phyloP scores from a whole-genome alignment of 2,329 filamentous ascomycete species.

The Nannizziopsis barbatae region DNA sequence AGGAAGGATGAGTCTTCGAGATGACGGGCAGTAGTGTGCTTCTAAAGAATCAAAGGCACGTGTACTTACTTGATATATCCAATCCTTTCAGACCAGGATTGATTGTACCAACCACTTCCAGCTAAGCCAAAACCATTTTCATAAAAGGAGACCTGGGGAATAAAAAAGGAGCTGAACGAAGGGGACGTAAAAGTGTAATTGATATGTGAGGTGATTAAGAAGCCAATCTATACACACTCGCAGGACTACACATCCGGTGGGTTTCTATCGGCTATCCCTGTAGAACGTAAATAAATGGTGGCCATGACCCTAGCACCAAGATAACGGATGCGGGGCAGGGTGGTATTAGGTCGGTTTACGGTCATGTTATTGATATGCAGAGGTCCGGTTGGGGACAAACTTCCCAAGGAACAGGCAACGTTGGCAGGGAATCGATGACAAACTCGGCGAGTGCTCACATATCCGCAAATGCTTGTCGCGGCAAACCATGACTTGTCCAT shows the following conservation, averaged over 20 bases:
- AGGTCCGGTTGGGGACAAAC: not conserved
- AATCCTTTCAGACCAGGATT: too few species aligned
- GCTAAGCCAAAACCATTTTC: too few species aligned
- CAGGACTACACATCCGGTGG: conserved; percentile 3
- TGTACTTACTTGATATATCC: too few species aligned
- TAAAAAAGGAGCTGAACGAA: not conserved
- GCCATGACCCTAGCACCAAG: conserved; percentile 3
- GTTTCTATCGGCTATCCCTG: not conserved
- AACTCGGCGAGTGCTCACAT: not conserved
- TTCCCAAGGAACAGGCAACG: conserved; percentile 7
- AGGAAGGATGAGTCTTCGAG: too few species aligned
- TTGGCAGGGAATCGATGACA: conserved; percentile 8
- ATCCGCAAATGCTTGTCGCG: conserved; percentile 5
- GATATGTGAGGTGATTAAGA: conserved; percentile 1
- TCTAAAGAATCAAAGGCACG: too few species aligned
- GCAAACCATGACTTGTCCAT: conserved; percentile 1
- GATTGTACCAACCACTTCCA: too few species aligned
- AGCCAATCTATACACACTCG: conserved; percentile 7
- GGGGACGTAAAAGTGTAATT: not conserved
- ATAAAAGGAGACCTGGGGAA: too few species aligned
- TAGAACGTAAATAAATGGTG: conserved; percentile 1
- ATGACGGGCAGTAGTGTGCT: too few species aligned
- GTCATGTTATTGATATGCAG: conserved; percentile 9
- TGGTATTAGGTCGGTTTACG: conserved; percentile 5
- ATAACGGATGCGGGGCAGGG: conserved; percentile 10